phyloP scores from a whole-genome alignment of 306 rosid genomes.

The Hippophae tibetana region DNA sequence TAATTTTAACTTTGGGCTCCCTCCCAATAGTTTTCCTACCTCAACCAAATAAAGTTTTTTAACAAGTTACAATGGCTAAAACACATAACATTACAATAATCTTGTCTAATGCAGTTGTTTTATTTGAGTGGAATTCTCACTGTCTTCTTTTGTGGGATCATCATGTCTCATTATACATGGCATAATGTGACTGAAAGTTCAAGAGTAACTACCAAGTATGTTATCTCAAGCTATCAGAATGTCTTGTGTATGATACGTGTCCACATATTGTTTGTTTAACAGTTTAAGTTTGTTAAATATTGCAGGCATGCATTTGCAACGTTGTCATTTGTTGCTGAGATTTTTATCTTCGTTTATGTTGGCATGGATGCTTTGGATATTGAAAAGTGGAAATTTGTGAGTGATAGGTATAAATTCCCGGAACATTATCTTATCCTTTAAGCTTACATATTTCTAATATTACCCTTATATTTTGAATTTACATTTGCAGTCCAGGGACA shows the following conservation, averaged over 20 bases:
- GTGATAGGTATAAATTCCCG: conserved; percentile 58
- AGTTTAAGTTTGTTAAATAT: conserved; percentile 5
- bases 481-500: conserved; percentile 69
- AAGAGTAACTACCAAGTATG: conserved; percentile 86
- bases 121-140: conserved; percentile 95
- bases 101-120: conserved; percentile 53
- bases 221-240: conserved; percentile 16
- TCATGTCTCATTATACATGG: conserved; percentile 99
- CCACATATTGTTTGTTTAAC: conserved; percentile 13
- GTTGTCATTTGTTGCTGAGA: conserved; percentile 80
- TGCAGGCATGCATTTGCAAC: conserved; percentile 93
- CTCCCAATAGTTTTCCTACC: conserved; percentile 9
- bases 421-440: conserved; percentile 12
- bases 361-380: conserved; percentile 99
- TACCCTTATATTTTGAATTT: conserved; percentile 13
- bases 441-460: background rate
- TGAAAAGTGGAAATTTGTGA: conserved; percentile 87
- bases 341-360: conserved; percentile 88
- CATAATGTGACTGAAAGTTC: conserved; percentile 95
- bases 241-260: conserved; percentile 4
- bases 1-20: conserved; percentile 9
- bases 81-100: conserved; percentile 2
- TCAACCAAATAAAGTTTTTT: conserved; percentile 3
- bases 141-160: conserved; percentile 96
- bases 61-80: background rate